These are phyloP conservation scores for Coemansia sp. DNA, from an alignment of 192 early-diverging fungal species.

Conservation along the genomic window DNA sequence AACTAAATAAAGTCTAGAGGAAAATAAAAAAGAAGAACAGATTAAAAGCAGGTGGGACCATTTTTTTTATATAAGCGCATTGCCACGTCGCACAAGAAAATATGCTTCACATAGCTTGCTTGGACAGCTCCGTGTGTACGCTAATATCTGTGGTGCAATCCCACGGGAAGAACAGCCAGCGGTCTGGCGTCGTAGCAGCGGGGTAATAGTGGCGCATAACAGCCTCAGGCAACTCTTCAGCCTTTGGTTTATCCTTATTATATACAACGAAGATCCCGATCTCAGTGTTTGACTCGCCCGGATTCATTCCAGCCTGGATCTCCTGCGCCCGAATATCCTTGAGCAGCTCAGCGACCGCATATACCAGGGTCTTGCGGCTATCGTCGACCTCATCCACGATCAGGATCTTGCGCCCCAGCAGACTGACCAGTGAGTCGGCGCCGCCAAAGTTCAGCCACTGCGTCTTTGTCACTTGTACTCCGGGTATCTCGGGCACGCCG, in stretches of 20 bases:
- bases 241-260: conserved; percentile 79
- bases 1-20: not conserved
- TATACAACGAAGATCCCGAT: conserved; percentile 79
- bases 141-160: conserved; percentile 71
- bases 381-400: conserved; percentile 85
- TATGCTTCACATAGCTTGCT: conserved; percentile 18
- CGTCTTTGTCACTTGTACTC: conserved; percentile 65
- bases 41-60: not conserved
- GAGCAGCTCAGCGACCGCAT: conserved; percentile 69
- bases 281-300: conserved; percentile 55
- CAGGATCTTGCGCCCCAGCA: conserved; percentile 71
- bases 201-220: conserved; percentile 71
- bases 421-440: conserved; percentile 60
- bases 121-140: conserved; percentile 64
- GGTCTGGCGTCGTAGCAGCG: conserved; percentile 72
- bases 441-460: conserved; percentile 82
- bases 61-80: not conserved
- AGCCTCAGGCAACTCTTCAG: conserved; percentile 60
- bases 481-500: conserved; percentile 50
- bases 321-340: conserved; percentile 69
- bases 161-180: conserved; percentile 78
- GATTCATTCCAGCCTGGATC: conserved; percentile 39
- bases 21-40: not conserved
- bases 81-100: not conserved
- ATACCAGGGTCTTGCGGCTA: conserved; percentile 71